Base-by-base conservation (phyloP, 2,329 filamentous ascomycete species). In the Colletotrichum orbiculare region DNA sequence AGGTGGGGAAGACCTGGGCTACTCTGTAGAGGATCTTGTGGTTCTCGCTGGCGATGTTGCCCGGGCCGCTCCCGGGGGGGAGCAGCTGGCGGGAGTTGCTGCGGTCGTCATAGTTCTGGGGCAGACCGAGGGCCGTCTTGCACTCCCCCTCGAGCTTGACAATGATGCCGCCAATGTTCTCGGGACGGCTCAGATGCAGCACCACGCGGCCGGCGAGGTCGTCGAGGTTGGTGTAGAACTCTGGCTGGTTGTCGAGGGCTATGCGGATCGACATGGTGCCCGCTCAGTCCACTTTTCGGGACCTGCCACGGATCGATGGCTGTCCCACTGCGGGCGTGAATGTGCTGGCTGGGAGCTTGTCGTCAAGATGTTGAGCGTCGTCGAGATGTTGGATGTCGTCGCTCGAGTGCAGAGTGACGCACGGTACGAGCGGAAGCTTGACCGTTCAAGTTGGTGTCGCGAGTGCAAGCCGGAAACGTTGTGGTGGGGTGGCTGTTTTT, bases 91-190 rank as follows among this genome's bases (percentile, higher is more conserved):
- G 67, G 33, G 54, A 43, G 15, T 35, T 35, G 15, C 25, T 47
- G 17, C 62, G 60, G 15, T 69, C 65, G 33, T 78, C 74, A 73
- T 81, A 75, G 75, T 81, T 75, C 72, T 80, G 69, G 71, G 86
- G 78, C 67, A 86, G 74, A 77, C 81, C 75, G 13, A 93, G 78
- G 47, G 90, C 84, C 6, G 91, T 94, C 67, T 85, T 85, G 52
- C 89, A 89, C 78, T 96, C 91, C 70, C 92, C 92, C 74, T 96
- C 92, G 38, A 96, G 86, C 81, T 96, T 96, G 72, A 95, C 91
- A 42, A 93, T 83, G 68, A 96, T 89, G 56, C 88, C 91, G 53
- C 87, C 87, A 54, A 95, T 84, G 60, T 86, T 83, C 75, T 95
- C 92, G 58, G 91, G 79, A 68, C 89, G 90, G 55, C 85, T 88